Base-by-base conservation (phyloP, 352 stramenopile genomes). In the Blastocystis sp. region DNA sequence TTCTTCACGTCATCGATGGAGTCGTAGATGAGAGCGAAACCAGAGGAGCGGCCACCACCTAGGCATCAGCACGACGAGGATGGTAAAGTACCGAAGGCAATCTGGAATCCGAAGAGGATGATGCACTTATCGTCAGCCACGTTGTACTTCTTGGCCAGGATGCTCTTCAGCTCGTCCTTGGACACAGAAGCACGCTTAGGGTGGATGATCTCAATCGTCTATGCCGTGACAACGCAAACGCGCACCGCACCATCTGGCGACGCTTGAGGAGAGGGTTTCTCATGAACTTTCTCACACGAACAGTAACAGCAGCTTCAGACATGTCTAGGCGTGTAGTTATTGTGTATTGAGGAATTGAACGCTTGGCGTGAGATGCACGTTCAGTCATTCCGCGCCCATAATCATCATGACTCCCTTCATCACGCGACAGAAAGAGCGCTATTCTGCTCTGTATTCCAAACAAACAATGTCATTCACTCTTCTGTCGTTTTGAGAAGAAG, bases 141-240 rank as follows among this genome's bases (percentile, higher is more conserved):
- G 21, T 90, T 76, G 65, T 81, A 76, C 56, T 76, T 80, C 41
- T 80, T 90, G 52, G 88, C 65, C 1, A 88, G 82, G 53, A 87
- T 80, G 56, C 45, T 76, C 76, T 90, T 89, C 14, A 90, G 76
- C 52, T 90, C 88, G 61, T 90, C 62, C 67, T 89, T 89, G n/a
- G 88, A 65, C 0, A 90, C 62, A 21, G 62, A 71, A 56, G 88
- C 88, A 61, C 62, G 77, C 41, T 80, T 67, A 19, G 62, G 74
- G 19, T 71, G 69, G 53, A 78, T 38, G 5, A 79, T 41, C 40
- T 77, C 53, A 62, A 89, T 81, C 19, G 66, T 86, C 56, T 89
- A 86, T 5, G 53, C 45, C 23, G 62, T 88, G 23, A 71, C 67
- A 14, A 9, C 45, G 23, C n/a, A n/a, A 56, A 52, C 56, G 7